Percentiles rank a stretch among this genome's conserved stretches.
Evolutionary conservation across 2,329 filamentous ascomycete genomes (phyloP).

Genomic region (Alternaria arborescens): DNA sequence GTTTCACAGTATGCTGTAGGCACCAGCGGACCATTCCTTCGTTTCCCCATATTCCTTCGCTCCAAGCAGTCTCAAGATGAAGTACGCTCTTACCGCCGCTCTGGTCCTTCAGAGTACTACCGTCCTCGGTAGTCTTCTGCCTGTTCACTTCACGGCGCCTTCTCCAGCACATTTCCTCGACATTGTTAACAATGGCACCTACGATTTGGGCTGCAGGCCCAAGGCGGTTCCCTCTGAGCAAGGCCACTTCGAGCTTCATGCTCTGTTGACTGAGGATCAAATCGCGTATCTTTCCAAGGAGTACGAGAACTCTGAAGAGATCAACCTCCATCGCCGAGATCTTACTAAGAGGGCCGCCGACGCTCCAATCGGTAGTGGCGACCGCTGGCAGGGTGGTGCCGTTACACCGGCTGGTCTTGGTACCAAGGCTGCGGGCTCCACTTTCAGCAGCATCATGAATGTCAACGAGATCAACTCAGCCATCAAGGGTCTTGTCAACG

Average conservation of each 20-base stretch:
- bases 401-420: slow-evolving; percentile 55
- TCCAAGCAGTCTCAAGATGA: slow-evolving; percentile 30
- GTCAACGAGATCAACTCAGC: slow-evolving; percentile 57
- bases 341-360: slow-evolving; percentile 41
- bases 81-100: slow-evolving; percentile 43
- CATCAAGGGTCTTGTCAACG: slow-evolving; percentile 54
- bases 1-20: background rate
- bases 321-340: slow-evolving; percentile 32
- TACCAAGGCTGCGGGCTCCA: slow-evolving; percentile 47
- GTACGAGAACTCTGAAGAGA: slow-evolving; percentile 30
- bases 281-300: slow-evolving; percentile 42
- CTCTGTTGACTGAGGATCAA: slow-evolving; percentile 46
- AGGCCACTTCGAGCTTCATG: slow-evolving; percentile 44
- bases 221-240: slow-evolving; percentile 41
- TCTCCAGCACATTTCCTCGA: slow-evolving; percentile 41
- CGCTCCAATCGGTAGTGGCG: slow-evolving; percentile 49
- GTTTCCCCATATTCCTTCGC: slow-evolving; percentile 10
- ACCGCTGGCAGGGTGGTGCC: slow-evolving; percentile 54
- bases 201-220: slow-evolving; percentile 48
- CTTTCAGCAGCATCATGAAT: slow-evolving; percentile 57
- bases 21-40: background rate
- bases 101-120: slow-evolving; percentile 39
- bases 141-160: slow-evolving; percentile 45
- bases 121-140: slow-evolving; percentile 40
- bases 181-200: slow-evolving; percentile 47